Evolutionary conservation across 148 eudicot genomes (phyloP).

Genomic region (Nepenthes mirabilis): DNA sequence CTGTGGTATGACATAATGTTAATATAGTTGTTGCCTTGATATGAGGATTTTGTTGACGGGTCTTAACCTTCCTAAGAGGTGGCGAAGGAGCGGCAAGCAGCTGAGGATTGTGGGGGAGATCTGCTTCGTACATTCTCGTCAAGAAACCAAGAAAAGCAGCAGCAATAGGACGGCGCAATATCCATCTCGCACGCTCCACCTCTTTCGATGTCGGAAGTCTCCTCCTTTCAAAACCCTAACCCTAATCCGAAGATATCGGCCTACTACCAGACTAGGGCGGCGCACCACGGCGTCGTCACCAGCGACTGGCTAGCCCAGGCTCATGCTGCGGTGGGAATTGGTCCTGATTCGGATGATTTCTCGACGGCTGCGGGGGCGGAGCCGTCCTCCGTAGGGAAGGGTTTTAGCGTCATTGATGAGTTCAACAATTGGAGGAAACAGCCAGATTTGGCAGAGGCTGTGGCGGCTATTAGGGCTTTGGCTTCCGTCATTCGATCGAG

Average conservation of each 20-base stretch:
- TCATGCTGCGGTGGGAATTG: slow-evolving; percentile 52
- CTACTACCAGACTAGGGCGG: slow-evolving; percentile 82
- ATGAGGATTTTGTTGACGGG: too few relatives aligned
- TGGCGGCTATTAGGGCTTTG: slow-evolving; percentile 94
- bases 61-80: too few relatives aligned
- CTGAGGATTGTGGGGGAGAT: slow-evolving; percentile 64
- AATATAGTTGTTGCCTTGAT: too few relatives aligned
- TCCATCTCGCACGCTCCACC: slow-evolving; percentile 12
- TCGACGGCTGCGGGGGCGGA: slow-evolving; percentile 5
- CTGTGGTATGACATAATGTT: too few relatives aligned
- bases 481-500: slow-evolving; percentile 77
- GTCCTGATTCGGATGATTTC: slow-evolving; percentile 11
- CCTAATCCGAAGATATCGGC: slow-evolving; percentile 55
- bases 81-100: too few relatives aligned
- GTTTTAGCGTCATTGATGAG: slow-evolving; percentile 67
- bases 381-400: slow-evolving; percentile 8
- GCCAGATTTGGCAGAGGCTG: slow-evolving; percentile 96
- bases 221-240: slow-evolving; percentile 41
- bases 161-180: slow-evolving; percentile 28
- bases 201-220: slow-evolving; percentile 34
- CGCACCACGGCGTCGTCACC: slow-evolving; percentile 83
- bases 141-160: slow-evolving; percentile 12
- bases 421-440: slow-evolving; percentile 78
- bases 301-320: slow-evolving; percentile 94
- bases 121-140: slow-evolving; percentile 83